A percentile compares a stretch with the other conserved stretches of the same genome.
phyloP scores from a whole-genome alignment of 2,329 filamentous ascomycete species.

The Elsinoe ampelina region DNA sequence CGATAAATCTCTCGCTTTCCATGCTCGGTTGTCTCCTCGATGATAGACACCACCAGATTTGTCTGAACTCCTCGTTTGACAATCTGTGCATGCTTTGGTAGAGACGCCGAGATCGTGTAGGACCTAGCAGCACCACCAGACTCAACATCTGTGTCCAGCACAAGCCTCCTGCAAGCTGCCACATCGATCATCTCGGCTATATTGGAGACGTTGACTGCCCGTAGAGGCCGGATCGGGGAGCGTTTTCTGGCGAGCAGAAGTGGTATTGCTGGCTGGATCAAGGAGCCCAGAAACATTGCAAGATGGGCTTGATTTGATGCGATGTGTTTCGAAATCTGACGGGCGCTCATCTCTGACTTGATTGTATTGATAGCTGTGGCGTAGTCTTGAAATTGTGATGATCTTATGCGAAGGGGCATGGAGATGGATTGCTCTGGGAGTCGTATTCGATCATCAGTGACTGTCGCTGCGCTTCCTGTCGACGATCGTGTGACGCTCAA shows the following conservation, averaged over 20 bases:
- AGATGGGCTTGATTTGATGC: background rate
- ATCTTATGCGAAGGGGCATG: background rate
- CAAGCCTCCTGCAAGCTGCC: background rate
- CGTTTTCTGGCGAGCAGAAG: constrained; percentile 1
- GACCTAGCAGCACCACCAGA: no score
- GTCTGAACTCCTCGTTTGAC: background rate
- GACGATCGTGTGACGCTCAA: no score
- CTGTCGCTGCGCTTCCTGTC: background rate
- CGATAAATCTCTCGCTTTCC: background rate
- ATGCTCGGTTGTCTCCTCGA: background rate
- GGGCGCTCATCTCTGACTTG: background rate
- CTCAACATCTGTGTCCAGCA: background rate
- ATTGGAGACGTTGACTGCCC: constrained; percentile 7
- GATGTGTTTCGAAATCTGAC: background rate
- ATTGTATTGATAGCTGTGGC: background rate
- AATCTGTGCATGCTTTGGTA: background rate
- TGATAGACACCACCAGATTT: background rate
- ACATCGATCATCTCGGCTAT: background rate
- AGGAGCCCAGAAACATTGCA: background rate
- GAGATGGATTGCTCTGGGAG: background rate
- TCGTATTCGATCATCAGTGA: background rate
- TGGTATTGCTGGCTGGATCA: background rate
- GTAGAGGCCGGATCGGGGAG: background rate
- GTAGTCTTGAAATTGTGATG: background rate
- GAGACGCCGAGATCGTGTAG: background rate